These are phyloP conservation scores for Tetrahymena borealis DNA, from an alignment of 73 alveolate genomes.

Conservation along the genomic window DNA sequence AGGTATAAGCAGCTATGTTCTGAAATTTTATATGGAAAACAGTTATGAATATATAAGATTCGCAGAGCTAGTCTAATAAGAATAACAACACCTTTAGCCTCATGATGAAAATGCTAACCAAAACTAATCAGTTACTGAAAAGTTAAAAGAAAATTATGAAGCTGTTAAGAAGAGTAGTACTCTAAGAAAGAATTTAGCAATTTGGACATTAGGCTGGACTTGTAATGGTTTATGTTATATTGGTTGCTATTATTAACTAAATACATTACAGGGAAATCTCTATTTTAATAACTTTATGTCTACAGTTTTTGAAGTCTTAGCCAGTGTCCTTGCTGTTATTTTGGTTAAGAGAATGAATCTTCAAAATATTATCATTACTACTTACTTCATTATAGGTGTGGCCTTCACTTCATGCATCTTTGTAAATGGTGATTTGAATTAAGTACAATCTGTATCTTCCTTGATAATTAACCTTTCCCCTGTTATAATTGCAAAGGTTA, in stretches of 20 bases:
- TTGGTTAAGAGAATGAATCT: background rate
- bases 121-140: background rate
- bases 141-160: background rate
- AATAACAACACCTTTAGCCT: background rate
- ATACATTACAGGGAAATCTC: background rate
- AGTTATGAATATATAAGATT: background rate
- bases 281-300: background rate
- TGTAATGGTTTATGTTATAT: background rate
- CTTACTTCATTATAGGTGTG: background rate
- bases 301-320: background rate
- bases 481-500: background rate
- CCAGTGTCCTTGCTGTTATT: background rate
- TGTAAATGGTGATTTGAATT: background rate
- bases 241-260: background rate
- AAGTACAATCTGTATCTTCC: background rate
- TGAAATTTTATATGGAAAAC: background rate
- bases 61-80: background rate
- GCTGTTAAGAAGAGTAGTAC: background rate
- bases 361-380: background rate
- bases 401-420: background rate
- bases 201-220: background rate
- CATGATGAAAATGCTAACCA: background rate
- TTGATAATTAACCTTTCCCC: background rate
- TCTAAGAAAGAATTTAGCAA: background rate
- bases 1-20: background rate